Percentiles rank a stretch among this genome's conserved stretches.
Conservation (phyloP, 176 grass and related monocot species). For the Ampelocalamus luodianensis region DNA sequence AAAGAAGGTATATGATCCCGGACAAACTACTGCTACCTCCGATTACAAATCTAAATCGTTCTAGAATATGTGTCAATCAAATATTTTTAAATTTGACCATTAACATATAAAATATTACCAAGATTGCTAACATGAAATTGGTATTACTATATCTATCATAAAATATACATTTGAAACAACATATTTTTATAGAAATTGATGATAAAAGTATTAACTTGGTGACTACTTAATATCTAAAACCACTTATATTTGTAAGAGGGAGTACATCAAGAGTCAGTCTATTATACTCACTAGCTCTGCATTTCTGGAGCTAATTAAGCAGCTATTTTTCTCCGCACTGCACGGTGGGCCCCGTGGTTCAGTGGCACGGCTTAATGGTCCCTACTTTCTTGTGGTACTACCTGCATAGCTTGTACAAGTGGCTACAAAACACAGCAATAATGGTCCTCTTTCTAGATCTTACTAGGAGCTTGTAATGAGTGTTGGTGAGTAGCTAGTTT, state of each 20-base stretch:
- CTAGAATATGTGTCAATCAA: too few relatives aligned
- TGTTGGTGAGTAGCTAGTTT: neutral
- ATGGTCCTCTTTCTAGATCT: slow-evolving; percentile 15
- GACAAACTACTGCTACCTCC: neutral
- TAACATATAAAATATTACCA: too few relatives aligned
- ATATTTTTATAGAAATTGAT: too few relatives aligned
- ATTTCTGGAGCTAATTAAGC: neutral
- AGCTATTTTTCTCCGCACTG: neutral
- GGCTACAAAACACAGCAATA: neutral
- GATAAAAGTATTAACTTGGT: too few relatives aligned
- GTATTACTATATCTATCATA: too few relatives aligned
- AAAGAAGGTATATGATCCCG: slow-evolving; percentile 28
- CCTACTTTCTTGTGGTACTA: neutral
- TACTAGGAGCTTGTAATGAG: neutral
- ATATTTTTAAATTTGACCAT: too few relatives aligned
- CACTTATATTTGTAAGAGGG: too few relatives aligned
- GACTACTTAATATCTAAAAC: too few relatives aligned
- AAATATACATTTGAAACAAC: too few relatives aligned
- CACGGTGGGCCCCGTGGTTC: neutral
- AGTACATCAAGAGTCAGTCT: neutral
- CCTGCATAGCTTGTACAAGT: neutral
- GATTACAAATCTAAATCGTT: too few relatives aligned
- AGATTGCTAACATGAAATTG: too few relatives aligned
- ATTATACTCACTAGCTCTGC: neutral
- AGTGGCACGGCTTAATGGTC: neutral